A percentile compares a stretch with the other conserved stretches of the same genome.
phyloP scores from a whole-genome alignment of 805 yeast species.

The Teunomyces pallodes region DNA sequence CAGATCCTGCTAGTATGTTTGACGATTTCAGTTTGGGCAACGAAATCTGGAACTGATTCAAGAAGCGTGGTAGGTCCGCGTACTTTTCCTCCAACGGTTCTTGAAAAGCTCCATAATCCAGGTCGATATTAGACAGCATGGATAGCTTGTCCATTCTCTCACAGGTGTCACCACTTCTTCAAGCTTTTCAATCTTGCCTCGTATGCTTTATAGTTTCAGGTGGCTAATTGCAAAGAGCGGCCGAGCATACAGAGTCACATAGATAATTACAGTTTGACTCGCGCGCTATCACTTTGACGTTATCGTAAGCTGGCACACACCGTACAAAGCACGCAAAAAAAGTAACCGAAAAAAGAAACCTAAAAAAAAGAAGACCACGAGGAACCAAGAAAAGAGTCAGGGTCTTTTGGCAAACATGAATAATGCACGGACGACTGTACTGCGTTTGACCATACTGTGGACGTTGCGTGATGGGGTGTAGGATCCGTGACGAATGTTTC shows the following conservation, averaged over 20 bases:
- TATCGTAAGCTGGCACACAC: not conserved
- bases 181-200: not conserved
- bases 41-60: slow-evolving; percentile 21
- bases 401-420: not conserved
- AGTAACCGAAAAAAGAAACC: too few relatives aligned
- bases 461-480: not conserved
- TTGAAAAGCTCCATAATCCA: not conserved
- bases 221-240: not conserved
- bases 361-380: not conserved
- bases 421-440: too few relatives aligned
- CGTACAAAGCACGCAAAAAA: not conserved
- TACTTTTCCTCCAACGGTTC: slow-evolving; percentile 12
- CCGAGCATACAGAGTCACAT: slow-evolving; percentile 1
- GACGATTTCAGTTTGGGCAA: slow-evolving; percentile 1
- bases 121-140: not conserved
- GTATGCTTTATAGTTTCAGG: not conserved
- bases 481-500: not conserved
- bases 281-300: not conserved
- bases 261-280: slow-evolving; percentile 2
- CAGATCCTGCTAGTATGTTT: slow-evolving; percentile 1
- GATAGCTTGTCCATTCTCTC: not conserved
- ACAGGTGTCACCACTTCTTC: not conserved
- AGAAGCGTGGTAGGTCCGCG: slow-evolving; percentile 18
- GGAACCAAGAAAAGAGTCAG: not conserved
- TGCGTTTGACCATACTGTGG: not conserved